Base-by-base conservation (phyloP, 225 moss, liverwort and hornwort genomes). In the Takakia lepidozioides region DNA sequence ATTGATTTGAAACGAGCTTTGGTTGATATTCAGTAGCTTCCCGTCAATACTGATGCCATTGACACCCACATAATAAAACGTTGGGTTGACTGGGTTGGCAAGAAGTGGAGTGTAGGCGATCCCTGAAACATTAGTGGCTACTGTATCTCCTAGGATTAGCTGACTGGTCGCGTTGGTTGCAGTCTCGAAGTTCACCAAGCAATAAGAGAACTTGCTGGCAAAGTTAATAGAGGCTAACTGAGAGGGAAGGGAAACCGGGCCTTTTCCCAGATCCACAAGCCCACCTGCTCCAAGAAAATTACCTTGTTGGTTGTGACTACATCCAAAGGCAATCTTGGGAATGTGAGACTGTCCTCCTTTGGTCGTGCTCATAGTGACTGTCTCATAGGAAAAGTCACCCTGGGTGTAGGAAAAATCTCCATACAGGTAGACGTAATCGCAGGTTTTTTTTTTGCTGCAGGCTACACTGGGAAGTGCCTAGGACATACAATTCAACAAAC, bases 41-140 rank as follows among this genome's bases (percentile, higher is more conserved):
- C 62, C 67, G 8, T 38, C 62, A 1, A 72, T 61, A 16, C 46
- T 26, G 30, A 72, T 57, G 22, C 67, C 72, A 41, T 67, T 66
- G 10, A 72, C 13, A 3, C 48, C 36, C 24, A 72, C 23, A 28
- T 47, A 72, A 21, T 72, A 72, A 9, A 52, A 72, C 28, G 39
- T 57, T 10, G 72, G 72, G 17, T 35, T 41, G 1, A 7, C 16
- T 9, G 27, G 24, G 17, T 62, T 57, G 22, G 10, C 28, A 2
- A 67, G 2, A 0, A 72, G 34, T n/a, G 72, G 72, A 2, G 72
- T 72, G 25, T 62, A 72, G 0, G 44, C 18, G 5, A 41, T 61
- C 3, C 23, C 23, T 0, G 27, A 28, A 30, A 52, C 52, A 5
- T 58, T 48, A 1, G 32, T 11, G 11, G 32, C 32, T 6, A 11